Conservation (phyloP, 768 basidiomycete genomes). For the Hericium rajendrae region DNA sequence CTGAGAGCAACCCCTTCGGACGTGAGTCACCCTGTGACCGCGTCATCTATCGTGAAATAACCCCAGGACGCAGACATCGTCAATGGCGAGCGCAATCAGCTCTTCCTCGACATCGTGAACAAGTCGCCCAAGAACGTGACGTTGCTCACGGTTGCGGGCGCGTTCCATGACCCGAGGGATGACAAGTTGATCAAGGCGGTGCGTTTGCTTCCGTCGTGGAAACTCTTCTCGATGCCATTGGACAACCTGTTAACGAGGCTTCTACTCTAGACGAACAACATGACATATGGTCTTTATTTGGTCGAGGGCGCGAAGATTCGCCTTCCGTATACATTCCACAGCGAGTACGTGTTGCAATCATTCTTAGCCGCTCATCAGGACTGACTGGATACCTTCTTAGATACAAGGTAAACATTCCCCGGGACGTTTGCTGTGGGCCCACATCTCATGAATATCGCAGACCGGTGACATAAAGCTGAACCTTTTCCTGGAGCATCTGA, state of each 20-base stretch:
- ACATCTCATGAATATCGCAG: background rate
- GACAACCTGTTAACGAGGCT: background rate
- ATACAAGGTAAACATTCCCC: constrained; percentile 8
- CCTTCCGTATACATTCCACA: constrained; percentile 67
- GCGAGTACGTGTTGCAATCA: constrained; percentile 50
- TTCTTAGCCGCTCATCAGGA: background rate
- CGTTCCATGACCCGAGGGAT: constrained; percentile 56
- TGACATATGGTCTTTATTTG: constrained; percentile 44
- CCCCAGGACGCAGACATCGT: constrained; percentile 49
- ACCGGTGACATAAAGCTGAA: constrained; percentile 39
- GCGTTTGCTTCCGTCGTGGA: constrained; percentile 12
- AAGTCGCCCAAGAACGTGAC: constrained; percentile 66
- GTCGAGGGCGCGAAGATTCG: constrained; percentile 48
- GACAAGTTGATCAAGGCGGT: constrained; percentile 67
- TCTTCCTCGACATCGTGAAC: constrained; percentile 63
- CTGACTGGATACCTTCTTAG: constrained; percentile 1
- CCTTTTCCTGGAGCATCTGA: constrained; percentile 65
- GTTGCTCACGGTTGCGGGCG: constrained; percentile 53
- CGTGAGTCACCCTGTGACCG: constrained; percentile 36
- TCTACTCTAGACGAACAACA: constrained; percentile 43
- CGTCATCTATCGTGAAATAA: background rate
- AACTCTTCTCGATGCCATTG: background rate
- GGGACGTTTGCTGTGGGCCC: background rate
- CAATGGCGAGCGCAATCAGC: constrained; percentile 71
- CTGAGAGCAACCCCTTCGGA: constrained; percentile 65